These are phyloP conservation scores for Globisporangium echinulatum DNA, from an alignment of 352 stramenopile species.

Conservation along the genomic window DNA sequence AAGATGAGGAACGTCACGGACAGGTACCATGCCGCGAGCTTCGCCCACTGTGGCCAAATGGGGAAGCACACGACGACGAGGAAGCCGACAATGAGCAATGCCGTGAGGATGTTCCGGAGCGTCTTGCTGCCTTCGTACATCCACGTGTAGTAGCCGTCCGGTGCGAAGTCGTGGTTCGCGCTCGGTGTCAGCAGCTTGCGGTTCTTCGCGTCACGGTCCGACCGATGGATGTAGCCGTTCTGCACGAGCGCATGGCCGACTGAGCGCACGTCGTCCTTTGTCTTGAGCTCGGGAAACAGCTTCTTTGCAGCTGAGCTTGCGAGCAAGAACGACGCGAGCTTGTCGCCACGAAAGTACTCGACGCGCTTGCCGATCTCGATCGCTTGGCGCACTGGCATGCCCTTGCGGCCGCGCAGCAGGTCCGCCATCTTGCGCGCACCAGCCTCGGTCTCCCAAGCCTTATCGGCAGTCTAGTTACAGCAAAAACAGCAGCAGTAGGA, in stretches of 20 bases:
- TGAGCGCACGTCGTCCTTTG: conserved; percentile 69
- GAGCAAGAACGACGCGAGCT: conserved; percentile 83
- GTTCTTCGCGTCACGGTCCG: conserved; percentile 81
- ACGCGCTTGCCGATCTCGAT: conserved; percentile 90
- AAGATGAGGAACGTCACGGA: conserved; percentile 98
- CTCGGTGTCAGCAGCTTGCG: conserved; percentile 80
- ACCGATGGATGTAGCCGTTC: conserved; percentile 84
- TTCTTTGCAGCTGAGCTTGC: conserved; percentile 71
- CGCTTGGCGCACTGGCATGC: conserved; percentile 83
- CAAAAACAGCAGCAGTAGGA: not conserved
- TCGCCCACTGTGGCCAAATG: conserved; percentile 98
- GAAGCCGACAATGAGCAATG: conserved; percentile 95
- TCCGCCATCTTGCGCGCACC: conserved; percentile 80
- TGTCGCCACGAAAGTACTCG: conserved; percentile 90
- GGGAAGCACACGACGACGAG: conserved; percentile 97
- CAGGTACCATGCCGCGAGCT: conserved; percentile 98
- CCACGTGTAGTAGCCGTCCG: conserved; percentile 98
- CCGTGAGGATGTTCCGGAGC: conserved; percentile 96
- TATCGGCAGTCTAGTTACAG: conserved; percentile 16
- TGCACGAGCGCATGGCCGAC: conserved; percentile 71
- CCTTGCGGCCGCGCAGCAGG: conserved; percentile 75
- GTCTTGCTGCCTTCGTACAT: conserved; percentile 98
- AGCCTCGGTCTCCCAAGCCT: conserved; percentile 69
- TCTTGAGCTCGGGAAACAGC: conserved; percentile 77
- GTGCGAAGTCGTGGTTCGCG: conserved; percentile 89